A percentile compares a stretch with the other conserved stretches of the same genome.
Conservation (phyloP, 371 early-diverging fungal genomes). For the Mucor saturninus region DNA sequence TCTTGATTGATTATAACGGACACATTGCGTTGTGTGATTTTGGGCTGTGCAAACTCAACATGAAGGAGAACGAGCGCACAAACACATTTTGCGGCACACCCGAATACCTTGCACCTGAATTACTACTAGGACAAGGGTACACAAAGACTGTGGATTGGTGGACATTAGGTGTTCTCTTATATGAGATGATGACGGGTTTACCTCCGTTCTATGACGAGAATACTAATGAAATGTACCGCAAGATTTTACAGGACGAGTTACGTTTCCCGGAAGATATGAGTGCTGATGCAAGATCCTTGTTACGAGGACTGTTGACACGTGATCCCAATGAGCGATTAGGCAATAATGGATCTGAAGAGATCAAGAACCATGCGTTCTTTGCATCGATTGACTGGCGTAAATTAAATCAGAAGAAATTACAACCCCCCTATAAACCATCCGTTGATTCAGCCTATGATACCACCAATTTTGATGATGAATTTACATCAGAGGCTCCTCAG, state of each 20-base stretch:
- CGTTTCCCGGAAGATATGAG: slow-evolving; percentile 86
- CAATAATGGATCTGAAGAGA: slow-evolving; percentile 83
- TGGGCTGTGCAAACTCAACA: slow-evolving; percentile 95
- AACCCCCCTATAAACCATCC: slow-evolving; percentile 92
- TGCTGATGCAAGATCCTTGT: slow-evolving; percentile 72
- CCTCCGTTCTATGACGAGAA: slow-evolving; percentile 97
- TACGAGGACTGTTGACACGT: slow-evolving; percentile 81
- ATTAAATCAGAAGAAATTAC: slow-evolving; percentile 84
- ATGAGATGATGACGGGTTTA: slow-evolving; percentile 94
- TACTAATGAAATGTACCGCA: slow-evolving; percentile 94
- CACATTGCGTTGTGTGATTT: slow-evolving; percentile 98
- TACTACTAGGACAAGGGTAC: slow-evolving; percentile 91
- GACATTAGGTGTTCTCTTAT: slow-evolving; percentile 96
- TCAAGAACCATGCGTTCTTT: slow-evolving; percentile 95
- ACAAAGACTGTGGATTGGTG: slow-evolving; percentile 98
- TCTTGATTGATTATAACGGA: slow-evolving; percentile 93
- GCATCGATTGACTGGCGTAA: slow-evolving; percentile 89
- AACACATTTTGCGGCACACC: slow-evolving; percentile 99
- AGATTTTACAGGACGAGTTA: slow-evolving; percentile 87
- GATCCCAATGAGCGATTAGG: slow-evolving; percentile 89
- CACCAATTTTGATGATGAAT: slow-evolving; percentile 84
- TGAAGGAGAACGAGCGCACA: slow-evolving; percentile 92
- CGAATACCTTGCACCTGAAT: slow-evolving; percentile 98
- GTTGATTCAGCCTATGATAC: slow-evolving; percentile 83
- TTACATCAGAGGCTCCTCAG: slow-evolving; percentile 82